Base-by-base conservation (phyloP, 2,329 filamentous ascomycete genomes). In the Incumbomyces lentus region DNA sequence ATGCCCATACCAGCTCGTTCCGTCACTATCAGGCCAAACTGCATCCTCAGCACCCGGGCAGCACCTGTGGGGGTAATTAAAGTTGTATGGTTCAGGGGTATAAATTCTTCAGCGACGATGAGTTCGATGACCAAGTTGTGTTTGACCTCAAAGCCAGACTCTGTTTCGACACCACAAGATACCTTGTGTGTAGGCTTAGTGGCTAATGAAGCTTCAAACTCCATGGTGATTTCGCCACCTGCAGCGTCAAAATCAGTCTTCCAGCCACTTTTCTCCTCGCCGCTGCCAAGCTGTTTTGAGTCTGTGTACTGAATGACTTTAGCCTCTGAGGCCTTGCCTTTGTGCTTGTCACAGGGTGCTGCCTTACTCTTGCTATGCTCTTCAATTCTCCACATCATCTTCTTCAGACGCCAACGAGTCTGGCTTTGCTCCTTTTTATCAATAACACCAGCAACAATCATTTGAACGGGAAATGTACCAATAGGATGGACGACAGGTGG, bases 41-140 rank as follows among this genome's bases (percentile, higher is more conserved):
- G 86, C 76, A 95, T 95, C 54, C 90, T 78, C 50, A 98, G 72
- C 44, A 96, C 90, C 53, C 90, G 79, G 0, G 90, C 92, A 2
- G 88, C 84, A 50, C 90, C 90, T 0, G 90, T 95, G 41, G 89
- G 87, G 0, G 86, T 89, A 40, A 86, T 76, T 42, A 87, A 72
- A 62, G 81, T 82, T 49, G 79, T 81, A 60, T 83, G 79, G 52
- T 82, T 84, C 60, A 77, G 73, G 2, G 76, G 72, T 14, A 74
- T 76, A 70, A 86, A 92, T 64, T 96, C 90, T 65, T 95, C 88
- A 2, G 86, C 85, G 17, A 98, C 88, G 41, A 96, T 88, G 70
- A 96, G 80, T 68, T 98, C 90, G 48, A 96, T 76, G 59, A 95
- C 79, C 37, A 98, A 77, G 60, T 83, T 81, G 71, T 98, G 90